Evolutionary conservation across 208 protist species (phyloP).

Genomic region (Leishmania lainsoni): DNA sequence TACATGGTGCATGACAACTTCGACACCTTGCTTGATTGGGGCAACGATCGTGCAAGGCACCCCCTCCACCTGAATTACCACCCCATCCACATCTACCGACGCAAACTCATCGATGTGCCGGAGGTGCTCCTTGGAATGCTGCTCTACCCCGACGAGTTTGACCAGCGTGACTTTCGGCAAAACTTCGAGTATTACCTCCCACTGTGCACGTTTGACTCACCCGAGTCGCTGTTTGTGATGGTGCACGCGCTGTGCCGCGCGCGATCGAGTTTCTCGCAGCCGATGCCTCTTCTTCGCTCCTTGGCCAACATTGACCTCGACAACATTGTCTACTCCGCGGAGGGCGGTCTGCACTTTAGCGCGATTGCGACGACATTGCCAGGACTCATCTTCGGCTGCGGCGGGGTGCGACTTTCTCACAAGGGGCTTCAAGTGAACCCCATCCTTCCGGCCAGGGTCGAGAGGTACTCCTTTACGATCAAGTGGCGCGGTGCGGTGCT

Average conservation of each 20-base stretch:
- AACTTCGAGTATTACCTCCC: conserved; percentile 86
- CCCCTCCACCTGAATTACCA: conserved; percentile 91
- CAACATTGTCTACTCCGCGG: conserved; percentile 84
- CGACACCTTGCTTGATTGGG: conserved; percentile 75
- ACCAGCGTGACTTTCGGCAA: conserved; percentile 64
- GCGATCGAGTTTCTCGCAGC: conserved; percentile 60
- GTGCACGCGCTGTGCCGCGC: conserved; percentile 71
- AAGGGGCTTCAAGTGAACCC: conserved; percentile 71
- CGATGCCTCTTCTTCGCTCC: conserved; percentile 75
- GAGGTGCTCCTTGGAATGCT: conserved; percentile 89
- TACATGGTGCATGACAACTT: conserved; percentile 92
- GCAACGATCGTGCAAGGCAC: conserved; percentile 62
- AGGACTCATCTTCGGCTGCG: conserved; percentile 75
- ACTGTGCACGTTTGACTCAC: conserved; percentile 87
- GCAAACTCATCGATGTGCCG: conserved; percentile 87
- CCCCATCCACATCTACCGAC: conserved; percentile 85
- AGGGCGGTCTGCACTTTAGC: conserved; percentile 88
- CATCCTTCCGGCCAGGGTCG: conserved; percentile 74
- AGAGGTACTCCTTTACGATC: conserved; percentile 70
- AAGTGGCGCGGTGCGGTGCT: conserved; percentile 79
- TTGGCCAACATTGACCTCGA: conserved; percentile 84
- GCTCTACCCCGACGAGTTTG: conserved; percentile 80
- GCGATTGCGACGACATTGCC: conserved; percentile 70
- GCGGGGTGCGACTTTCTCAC: conserved; percentile 54
- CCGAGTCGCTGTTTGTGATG: conserved; percentile 78